phyloP scores from a whole-genome alignment of 805 yeast species.

The Yarrowia deformans region DNA sequence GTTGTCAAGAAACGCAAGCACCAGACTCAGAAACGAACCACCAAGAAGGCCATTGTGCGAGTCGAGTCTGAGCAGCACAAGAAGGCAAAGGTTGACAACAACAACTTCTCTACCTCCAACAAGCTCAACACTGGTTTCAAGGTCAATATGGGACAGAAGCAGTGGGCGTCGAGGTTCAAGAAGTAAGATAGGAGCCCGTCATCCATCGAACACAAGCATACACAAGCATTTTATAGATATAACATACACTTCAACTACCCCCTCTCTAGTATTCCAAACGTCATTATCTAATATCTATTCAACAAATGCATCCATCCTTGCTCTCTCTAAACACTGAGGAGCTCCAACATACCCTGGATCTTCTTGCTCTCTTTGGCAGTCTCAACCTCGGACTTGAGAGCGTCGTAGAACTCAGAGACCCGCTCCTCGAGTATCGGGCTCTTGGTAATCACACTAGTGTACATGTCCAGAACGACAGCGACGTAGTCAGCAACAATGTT shows the following conservation, averaged over 20 bases:
- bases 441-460: constrained; percentile 73
- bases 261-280: background rate
- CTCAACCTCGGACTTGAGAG: constrained; percentile 70
- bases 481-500: constrained; percentile 71
- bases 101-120: constrained; percentile 19
- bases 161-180: constrained; percentile 22
- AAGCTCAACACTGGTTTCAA: constrained; percentile 32
- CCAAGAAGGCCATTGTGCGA: constrained; percentile 12
- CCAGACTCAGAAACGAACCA: constrained; percentile 32
- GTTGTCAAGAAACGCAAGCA: constrained; percentile 14
- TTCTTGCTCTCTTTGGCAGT: constrained; percentile 87
- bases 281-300: constrained; percentile 19
- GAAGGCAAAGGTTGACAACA: constrained; percentile 26
- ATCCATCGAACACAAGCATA: constrained; percentile 2
- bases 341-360: constrained; percentile 91
- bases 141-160: constrained; percentile 28
- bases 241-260: background rate
- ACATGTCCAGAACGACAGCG: constrained; percentile 73
- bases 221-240: background rate
- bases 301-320: constrained; percentile 20
- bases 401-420: constrained; percentile 61
- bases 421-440: constrained; percentile 81
- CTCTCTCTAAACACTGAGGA: constrained; percentile 58
- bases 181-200: too few species aligned
- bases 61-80: constrained; percentile 22